These are phyloP conservation scores for Clitoria ternatea DNA, from an alignment of 306 rosid species.

Conservation along the genomic window DNA sequence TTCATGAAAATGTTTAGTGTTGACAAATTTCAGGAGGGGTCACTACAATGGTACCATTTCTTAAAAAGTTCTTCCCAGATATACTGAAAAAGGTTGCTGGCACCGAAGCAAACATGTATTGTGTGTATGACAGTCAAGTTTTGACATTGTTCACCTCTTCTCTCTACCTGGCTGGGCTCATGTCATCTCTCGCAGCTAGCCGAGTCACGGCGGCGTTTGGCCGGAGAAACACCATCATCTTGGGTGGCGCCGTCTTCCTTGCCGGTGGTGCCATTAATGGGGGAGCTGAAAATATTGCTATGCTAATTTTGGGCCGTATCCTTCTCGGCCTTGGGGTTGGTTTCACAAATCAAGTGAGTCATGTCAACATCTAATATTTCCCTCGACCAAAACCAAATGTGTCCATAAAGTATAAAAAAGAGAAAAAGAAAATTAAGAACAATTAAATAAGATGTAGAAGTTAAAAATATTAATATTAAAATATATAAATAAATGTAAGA, in stretches of 20 bases:
- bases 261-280: slow-evolving; percentile 62
- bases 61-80: slow-evolving; percentile 52
- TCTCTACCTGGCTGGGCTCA: slow-evolving; percentile 55
- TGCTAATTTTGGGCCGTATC: slow-evolving; percentile 75
- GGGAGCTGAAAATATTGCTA: slow-evolving; percentile 49
- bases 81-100: slow-evolving; percentile 38
- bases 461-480: too few relatives aligned
- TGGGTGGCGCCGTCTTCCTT: slow-evolving; percentile 57
- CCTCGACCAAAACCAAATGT: neutral
- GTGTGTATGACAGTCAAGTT: slow-evolving; percentile 58
- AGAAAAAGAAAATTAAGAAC: too few relatives aligned
- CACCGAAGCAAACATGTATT: slow-evolving; percentile 43
- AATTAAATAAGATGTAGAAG: too few relatives aligned
- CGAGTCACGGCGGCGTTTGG: slow-evolving; percentile 36
- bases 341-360: slow-evolving; percentile 66
- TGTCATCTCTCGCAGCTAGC: slow-evolving; percentile 52
- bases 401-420: too few relatives aligned
- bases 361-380: neutral
- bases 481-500: too few relatives aligned
- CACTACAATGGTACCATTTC: slow-evolving; percentile 63
- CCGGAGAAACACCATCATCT: slow-evolving; percentile 47
- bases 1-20: neutral
- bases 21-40: slow-evolving; percentile 47
- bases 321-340: slow-evolving; percentile 72
- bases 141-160: slow-evolving; percentile 72